phyloP scores from a whole-genome alignment of 2,329 filamentous ascomycete genomes.

The Byssoonygena ceratinophila region DNA sequence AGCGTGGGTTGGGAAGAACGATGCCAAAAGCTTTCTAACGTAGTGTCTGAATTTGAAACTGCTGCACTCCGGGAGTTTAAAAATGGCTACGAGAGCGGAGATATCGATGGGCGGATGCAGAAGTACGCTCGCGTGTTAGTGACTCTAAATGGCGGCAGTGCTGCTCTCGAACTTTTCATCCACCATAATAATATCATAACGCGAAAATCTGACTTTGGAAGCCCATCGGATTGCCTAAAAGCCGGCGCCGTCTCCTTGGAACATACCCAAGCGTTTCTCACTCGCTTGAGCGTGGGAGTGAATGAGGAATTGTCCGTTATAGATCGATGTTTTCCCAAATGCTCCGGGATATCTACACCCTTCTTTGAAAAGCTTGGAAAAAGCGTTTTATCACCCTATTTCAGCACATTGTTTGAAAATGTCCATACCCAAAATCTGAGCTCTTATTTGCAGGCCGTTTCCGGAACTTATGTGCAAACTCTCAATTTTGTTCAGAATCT shows the following conservation, averaged over 20 bases:
- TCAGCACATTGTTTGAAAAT: constrained; percentile 77
- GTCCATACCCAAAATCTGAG: constrained; percentile 64
- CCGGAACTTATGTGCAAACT: constrained; percentile 78
- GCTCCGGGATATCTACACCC: constrained; percentile 59
- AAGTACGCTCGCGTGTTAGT: constrained; percentile 80
- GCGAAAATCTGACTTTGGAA: constrained; percentile 59
- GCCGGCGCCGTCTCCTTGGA: constrained; percentile 63
- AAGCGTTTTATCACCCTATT: constrained; percentile 72
- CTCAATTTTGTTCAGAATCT: constrained; percentile 65
- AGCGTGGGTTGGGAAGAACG: constrained; percentile 61
- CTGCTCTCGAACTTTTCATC: constrained; percentile 73
- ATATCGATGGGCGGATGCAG: constrained; percentile 79
- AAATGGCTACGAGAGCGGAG: constrained; percentile 78
- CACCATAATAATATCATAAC: constrained; percentile 78
- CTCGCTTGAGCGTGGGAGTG: constrained; percentile 59
- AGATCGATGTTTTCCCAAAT: constrained; percentile 66
- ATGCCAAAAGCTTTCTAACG: constrained; percentile 59
- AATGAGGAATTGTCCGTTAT: constrained; percentile 77
- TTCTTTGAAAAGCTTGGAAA: constrained; percentile 76
- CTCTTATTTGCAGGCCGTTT: constrained; percentile 73
- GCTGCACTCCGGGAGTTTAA: constrained; percentile 87
- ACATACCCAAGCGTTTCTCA: constrained; percentile 73
- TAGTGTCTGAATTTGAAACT: constrained; percentile 77
- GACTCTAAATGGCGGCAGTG: constrained; percentile 66
- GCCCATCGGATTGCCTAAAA: constrained; percentile 72